These are phyloP conservation scores for Puccinia hordei DNA, from an alignment of 1,284 basidiomycete species.

Conservation along the genomic window DNA sequence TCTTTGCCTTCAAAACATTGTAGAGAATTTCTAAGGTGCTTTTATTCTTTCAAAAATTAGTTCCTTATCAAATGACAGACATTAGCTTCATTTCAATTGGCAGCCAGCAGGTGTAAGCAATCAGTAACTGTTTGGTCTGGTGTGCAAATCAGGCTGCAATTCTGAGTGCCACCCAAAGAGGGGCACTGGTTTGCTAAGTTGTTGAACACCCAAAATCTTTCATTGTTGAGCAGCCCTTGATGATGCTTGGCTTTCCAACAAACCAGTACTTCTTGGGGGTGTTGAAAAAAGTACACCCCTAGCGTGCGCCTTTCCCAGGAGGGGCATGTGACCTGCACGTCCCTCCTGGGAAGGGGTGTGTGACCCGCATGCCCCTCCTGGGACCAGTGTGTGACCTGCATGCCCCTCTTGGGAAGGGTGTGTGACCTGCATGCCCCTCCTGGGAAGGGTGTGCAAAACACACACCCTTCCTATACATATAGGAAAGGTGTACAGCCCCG, in stretches of 20 bases:
- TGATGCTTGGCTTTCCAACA: neutral
- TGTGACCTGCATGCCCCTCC: too few relatives aligned
- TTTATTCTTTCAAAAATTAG: neutral
- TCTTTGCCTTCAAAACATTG: conserved; percentile 1
- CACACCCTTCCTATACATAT: too few relatives aligned
- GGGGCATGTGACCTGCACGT: too few relatives aligned
- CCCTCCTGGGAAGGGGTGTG: too few relatives aligned
- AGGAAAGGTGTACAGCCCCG: too few relatives aligned
- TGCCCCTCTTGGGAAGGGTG: too few relatives aligned
- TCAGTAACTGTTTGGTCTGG: neutral
- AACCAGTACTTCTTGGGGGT: conserved; percentile 1
- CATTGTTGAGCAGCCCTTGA: conserved; percentile 5
- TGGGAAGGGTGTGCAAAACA: too few relatives aligned
- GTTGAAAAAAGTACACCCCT: too few relatives aligned
- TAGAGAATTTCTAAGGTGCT: neutral
- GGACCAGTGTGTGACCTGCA: too few relatives aligned
- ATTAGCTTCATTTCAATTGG: neutral
- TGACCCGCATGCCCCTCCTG: too few relatives aligned
- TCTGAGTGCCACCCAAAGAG: conserved; percentile 5
- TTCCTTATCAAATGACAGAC: conserved; percentile 2
- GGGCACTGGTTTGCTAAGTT: neutral
- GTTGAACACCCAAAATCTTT: conserved; percentile 9
- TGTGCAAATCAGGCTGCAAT: conserved; percentile 1
- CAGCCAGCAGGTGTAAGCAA: conserved; percentile 1
- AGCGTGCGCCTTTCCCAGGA: too few relatives aligned